Evolutionary conservation across 2,329 filamentous ascomycete genomes (phyloP).

Genomic region (Beauveria asiatica): DNA sequence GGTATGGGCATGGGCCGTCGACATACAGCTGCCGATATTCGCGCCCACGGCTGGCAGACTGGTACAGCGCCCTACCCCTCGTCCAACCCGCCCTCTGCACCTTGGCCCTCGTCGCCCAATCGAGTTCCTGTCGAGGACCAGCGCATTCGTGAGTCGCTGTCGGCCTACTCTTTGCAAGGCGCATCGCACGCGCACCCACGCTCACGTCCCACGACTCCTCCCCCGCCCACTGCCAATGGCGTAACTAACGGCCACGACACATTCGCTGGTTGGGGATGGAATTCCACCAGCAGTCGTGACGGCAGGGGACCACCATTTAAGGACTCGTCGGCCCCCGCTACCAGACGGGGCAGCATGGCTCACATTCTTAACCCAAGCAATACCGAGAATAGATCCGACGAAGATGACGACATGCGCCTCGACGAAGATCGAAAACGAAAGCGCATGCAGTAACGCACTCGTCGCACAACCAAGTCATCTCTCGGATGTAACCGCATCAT

Average conservation of each 20-base stretch:
- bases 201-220: conserved; percentile 46
- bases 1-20: conserved; percentile 67
- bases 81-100: conserved; percentile 44
- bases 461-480: not conserved
- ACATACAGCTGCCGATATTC: conserved; percentile 93
- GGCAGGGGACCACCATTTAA: conserved; percentile 42
- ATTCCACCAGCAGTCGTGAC: conserved; percentile 37
- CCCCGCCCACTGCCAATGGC: conserved; percentile 41
- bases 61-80: conserved; percentile 53
- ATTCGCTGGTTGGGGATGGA: conserved; percentile 51
- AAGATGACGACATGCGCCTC: conserved; percentile 45
- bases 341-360: conserved; percentile 51
- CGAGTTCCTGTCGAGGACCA: conserved; percentile 43
- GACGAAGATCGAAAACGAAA: conserved; percentile 56
- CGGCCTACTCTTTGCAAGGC: conserved; percentile 42
- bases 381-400: conserved; percentile 45
- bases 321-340: conserved; percentile 49
- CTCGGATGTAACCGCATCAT: too few relatives aligned
- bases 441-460: conserved; percentile 38
- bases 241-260: conserved; percentile 29
- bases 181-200: conserved; percentile 34
- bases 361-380: conserved; percentile 55
- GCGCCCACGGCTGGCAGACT: conserved; percentile 71
- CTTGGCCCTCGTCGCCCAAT: conserved; percentile 48
- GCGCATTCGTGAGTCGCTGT: conserved; percentile 48